These are phyloP conservation scores for Ophiostoma himal-ulmi DNA, from an alignment of 2,329 filamentous ascomycete species.

Conservation along the genomic window DNA sequence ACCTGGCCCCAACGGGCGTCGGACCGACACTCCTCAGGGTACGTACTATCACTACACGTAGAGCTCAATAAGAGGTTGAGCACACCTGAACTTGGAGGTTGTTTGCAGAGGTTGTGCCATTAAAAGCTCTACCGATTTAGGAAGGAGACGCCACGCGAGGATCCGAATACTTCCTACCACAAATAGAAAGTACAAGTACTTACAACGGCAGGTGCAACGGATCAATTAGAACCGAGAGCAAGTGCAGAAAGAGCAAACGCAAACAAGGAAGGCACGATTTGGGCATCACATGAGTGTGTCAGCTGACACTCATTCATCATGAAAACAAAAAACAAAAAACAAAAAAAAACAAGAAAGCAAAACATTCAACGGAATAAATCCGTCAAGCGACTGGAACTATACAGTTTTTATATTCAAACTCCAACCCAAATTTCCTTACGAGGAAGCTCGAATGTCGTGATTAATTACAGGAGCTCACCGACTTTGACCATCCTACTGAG, in stretches of 20 bases:
- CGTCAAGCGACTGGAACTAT: neutral
- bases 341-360: neutral
- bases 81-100: neutral
- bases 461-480: neutral
- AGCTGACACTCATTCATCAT: neutral
- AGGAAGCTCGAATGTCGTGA: neutral
- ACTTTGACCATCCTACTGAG: neutral
- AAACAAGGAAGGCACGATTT: neutral
- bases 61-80: neutral
- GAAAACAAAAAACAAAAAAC: neutral
- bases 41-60: neutral
- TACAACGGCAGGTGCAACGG: neutral
- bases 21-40: slow-evolving; percentile 9
- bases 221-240: neutral
- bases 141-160: neutral
- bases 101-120: neutral
- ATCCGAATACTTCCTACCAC: neutral
- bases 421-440: neutral
- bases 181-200: neutral
- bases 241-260: neutral
- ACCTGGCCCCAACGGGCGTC: slow-evolving; percentile 12
- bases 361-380: neutral
- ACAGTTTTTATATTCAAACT: neutral
- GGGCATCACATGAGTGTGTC: neutral
- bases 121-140: neutral